A percentile compares a stretch with the other conserved stretches of the same genome.
Conservation (phyloP, 768 basidiomycete genomes). For the Boletus reticulatus region DNA sequence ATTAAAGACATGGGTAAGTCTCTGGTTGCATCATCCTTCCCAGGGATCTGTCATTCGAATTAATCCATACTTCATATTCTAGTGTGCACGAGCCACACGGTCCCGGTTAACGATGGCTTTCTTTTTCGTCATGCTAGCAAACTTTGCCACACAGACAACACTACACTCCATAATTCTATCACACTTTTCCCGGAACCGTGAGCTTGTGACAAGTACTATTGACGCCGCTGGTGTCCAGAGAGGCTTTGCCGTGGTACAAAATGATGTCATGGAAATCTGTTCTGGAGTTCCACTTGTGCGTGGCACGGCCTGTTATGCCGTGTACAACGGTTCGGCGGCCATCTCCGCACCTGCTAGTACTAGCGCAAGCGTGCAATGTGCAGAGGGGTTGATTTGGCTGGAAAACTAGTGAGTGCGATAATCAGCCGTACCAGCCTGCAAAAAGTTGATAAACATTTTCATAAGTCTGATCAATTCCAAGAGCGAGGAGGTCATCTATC, state of each 20-base stretch:
- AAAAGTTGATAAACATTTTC: neutral
- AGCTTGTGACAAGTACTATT: conserved; percentile 34
- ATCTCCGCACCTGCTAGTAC: conserved; percentile 1
- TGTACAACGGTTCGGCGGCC: conserved; percentile 7
- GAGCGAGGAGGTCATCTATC: conserved; percentile 47
- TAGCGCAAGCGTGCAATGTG: conserved; percentile 30
- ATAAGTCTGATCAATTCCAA: conserved; percentile 30
- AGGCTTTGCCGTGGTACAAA: conserved; percentile 20
- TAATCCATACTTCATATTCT: neutral
- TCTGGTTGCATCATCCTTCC: neutral
- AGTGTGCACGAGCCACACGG: conserved; percentile 50
- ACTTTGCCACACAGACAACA: conserved; percentile 39
- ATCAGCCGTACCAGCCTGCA: neutral
- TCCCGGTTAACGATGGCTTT: conserved; percentile 49
- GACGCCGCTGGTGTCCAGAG: conserved; percentile 24
- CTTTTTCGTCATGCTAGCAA: conserved; percentile 44
- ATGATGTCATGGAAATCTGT: conserved; percentile 34
- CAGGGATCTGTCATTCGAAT: neutral
- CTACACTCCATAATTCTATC: conserved; percentile 40
- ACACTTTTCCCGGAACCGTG: conserved; percentile 36
- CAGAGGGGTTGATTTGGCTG: conserved; percentile 45
- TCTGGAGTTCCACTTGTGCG: conserved; percentile 35
- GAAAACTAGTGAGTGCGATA: conserved; percentile 39
- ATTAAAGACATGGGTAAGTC: conserved; percentile 15
- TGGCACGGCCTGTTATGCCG: conserved; percentile 22